Evolutionary conservation across 1,139 yeast genomes (phyloP).

Genomic region (Nakaseomyces delphensis): DNA sequence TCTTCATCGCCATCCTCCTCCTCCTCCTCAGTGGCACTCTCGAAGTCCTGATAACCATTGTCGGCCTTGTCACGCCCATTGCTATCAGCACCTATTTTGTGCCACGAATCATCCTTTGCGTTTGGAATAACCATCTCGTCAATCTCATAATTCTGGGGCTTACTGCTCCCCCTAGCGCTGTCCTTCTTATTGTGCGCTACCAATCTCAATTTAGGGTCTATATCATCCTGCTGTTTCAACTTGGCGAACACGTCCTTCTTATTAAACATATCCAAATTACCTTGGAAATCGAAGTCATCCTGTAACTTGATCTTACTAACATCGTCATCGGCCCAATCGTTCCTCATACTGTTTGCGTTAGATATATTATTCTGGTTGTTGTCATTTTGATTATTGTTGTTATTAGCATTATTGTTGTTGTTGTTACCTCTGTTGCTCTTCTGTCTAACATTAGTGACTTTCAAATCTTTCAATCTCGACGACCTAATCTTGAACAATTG

Average conservation of each 20-base stretch:
- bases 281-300: constrained; percentile 79
- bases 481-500: constrained; percentile 31
- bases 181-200: constrained; percentile 62
- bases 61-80: background rate
- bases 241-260: constrained; percentile 73
- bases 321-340: constrained; percentile 46
- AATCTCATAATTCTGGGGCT: constrained; percentile 44
- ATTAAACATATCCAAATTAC: constrained; percentile 75
- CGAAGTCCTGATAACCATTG: constrained; percentile 4
- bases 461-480: constrained; percentile 30
- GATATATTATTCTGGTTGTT: constrained; percentile 8
- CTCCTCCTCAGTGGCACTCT: constrained; percentile 5
- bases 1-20: constrained; percentile 10
- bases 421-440: constrained; percentile 14
- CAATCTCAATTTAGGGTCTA: constrained; percentile 53
- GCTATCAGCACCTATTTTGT: constrained; percentile 21
- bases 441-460: constrained; percentile 29
- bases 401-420: constrained; percentile 11
- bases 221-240: constrained; percentile 54
- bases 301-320: constrained; percentile 42
- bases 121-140: constrained; percentile 67
- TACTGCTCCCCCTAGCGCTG: constrained; percentile 25
- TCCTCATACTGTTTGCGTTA: constrained; percentile 5
- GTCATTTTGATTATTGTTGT: constrained; percentile 8
- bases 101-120: constrained; percentile 49